A percentile compares a stretch with the other conserved stretches of the same genome.
Evolutionary conservation across 192 early-diverging fungal genomes (phyloP).

Genomic region (Coemansia sp.): DNA sequence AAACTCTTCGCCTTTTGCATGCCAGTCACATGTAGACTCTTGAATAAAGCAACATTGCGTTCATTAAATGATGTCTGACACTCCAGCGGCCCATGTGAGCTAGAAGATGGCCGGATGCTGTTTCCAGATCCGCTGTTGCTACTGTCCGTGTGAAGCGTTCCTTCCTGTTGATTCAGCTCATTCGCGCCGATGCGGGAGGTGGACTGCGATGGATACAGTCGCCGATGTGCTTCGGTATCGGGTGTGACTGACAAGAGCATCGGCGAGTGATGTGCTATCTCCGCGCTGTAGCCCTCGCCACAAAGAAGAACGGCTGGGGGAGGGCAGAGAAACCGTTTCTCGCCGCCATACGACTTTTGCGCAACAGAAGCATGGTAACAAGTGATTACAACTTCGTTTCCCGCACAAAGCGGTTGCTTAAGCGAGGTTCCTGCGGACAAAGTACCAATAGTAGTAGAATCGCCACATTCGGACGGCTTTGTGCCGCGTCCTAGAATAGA

Average conservation of each 20-base stretch:
- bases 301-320: constrained; percentile 71
- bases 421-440: constrained; percentile 1
- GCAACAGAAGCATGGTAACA: constrained; percentile 82
- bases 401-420: constrained; percentile 19
- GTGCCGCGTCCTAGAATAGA: background rate
- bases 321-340: constrained; percentile 84
- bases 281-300: constrained; percentile 44
- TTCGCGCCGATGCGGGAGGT: background rate
- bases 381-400: constrained; percentile 70
- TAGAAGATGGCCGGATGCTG: constrained; percentile 35
- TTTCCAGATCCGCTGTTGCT: constrained; percentile 3
- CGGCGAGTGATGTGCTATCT: constrained; percentile 57
- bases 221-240: constrained; percentile 49
- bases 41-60: constrained; percentile 64
- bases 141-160: background rate
- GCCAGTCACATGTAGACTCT: constrained; percentile 75
- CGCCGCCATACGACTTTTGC: constrained; percentile 93
- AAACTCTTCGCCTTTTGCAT: constrained; percentile 82
- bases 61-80: constrained; percentile 53
- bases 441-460: background rate
- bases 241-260: constrained; percentile 65
- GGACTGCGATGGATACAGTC: background rate
- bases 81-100: constrained; percentile 51
- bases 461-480: constrained; percentile 3
- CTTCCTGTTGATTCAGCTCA: background rate